A percentile compares a stretch with the other conserved stretches of the same genome.
Evolutionary conservation across 805 yeast genomes (phyloP).

Genomic region (Grigorovia humatica): DNA sequence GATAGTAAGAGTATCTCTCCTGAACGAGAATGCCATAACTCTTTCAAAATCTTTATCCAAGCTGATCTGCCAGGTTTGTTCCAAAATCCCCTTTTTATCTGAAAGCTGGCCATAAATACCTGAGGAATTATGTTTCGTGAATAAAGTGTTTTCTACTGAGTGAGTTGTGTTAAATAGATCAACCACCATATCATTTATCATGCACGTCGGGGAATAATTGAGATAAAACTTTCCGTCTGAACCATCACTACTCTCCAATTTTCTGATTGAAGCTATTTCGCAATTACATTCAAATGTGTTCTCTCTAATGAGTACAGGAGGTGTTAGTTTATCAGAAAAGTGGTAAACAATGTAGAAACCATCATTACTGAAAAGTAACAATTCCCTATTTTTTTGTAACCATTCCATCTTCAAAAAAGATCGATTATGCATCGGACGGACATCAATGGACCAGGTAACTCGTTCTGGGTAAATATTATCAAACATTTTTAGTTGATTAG

Average conservation of each 20-base stretch:
- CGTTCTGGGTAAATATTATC: slow-evolving; percentile 32
- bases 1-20: slow-evolving; percentile 36
- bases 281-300: neutral
- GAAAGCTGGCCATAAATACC: slow-evolving; percentile 21
- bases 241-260: slow-evolving; percentile 3
- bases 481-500: slow-evolving; percentile 36
- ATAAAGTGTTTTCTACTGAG: slow-evolving; percentile 5
- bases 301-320: slow-evolving; percentile 3
- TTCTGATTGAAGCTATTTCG: slow-evolving; percentile 1
- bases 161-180: neutral
- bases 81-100: slow-evolving; percentile 12
- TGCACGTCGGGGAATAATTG: slow-evolving; percentile 1
- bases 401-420: slow-evolving; percentile 19
- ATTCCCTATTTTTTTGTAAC: slow-evolving; percentile 9
- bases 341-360: slow-evolving; percentile 16
- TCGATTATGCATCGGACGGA: neutral
- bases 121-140: slow-evolving; percentile 14
- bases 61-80: slow-evolving; percentile 32
- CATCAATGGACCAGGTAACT: slow-evolving; percentile 31
- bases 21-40: slow-evolving; percentile 33
- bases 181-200: slow-evolving; percentile 8
- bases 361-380: slow-evolving; percentile 19
- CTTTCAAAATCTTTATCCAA: slow-evolving; percentile 23
- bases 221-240: slow-evolving; percentile 8
- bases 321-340: neutral